These are phyloP conservation scores for Megacollybia marginata DNA, from an alignment of 768 basidiomycete species.

Conservation along the genomic window DNA sequence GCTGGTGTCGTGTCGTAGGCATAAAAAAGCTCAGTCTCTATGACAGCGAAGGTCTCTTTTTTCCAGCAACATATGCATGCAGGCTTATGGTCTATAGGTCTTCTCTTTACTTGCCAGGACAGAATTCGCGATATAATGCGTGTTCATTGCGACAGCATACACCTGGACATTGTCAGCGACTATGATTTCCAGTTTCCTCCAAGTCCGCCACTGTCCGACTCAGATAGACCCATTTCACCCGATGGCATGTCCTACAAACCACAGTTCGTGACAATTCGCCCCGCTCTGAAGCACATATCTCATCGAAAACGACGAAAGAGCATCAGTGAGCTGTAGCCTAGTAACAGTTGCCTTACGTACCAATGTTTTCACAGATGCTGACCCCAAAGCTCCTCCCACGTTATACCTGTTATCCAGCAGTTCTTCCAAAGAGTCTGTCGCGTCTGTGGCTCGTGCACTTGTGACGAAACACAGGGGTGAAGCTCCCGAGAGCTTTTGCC, in stretches of 20 bases:
- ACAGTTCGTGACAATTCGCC: neutral
- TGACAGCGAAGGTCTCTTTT: conserved; percentile 52
- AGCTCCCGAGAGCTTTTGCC: conserved; percentile 14
- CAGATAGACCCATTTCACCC: conserved; percentile 56
- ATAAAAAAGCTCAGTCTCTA: conserved; percentile 64
- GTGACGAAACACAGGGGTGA: conserved; percentile 16
- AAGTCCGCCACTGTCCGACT: conserved; percentile 74
- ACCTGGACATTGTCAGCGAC: conserved; percentile 14
- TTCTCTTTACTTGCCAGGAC: conserved; percentile 31
- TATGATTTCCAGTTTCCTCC: conserved; percentile 53
- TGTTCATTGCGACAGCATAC: conserved; percentile 3
- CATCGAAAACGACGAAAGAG: too few relatives aligned
- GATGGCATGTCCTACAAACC: conserved; percentile 10
- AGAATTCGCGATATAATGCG: conserved; percentile 33
- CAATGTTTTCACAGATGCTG: neutral
- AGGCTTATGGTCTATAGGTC: conserved; percentile 21
- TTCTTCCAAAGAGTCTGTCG: conserved; percentile 62
- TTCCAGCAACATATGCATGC: neutral
- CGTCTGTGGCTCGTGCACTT: conserved; percentile 42
- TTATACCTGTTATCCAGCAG: conserved; percentile 51
- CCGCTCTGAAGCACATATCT: neutral
- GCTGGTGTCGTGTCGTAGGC: conserved; percentile 59
- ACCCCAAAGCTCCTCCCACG: conserved; percentile 23
- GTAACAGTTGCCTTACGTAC: conserved; percentile 14
- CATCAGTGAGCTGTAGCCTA: conserved; percentile 7